Evolutionary conservation across 164 flowering plant genomes (phyloP), one percentile per base, ranked within the genome.

Genomic region (Warburgia ugandensis): DNA sequence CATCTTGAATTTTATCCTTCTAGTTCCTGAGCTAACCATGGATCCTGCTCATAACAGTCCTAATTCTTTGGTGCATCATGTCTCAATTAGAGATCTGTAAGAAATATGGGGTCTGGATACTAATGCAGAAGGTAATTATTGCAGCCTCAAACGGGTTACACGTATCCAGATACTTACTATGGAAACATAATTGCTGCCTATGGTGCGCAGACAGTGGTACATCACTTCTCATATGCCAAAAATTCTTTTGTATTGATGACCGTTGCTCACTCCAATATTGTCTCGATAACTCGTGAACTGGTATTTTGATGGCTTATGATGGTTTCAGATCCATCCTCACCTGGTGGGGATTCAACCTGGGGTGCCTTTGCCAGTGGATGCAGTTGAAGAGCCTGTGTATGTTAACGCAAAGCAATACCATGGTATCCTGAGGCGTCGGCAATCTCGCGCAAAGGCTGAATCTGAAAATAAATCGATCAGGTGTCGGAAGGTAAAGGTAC

Each of bases 151-250:
- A 68, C 76, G 14, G 73, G 77, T 48, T 89, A 81, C 59, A 84
- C 95, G 6, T 89, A 85, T 64, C 92, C 90, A 54, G 92, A 89
- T 68, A 95, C 97, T 11, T 89, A 85, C 67, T 85, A 81, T 50
- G 72, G 92, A 69, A 84, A 94, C 60, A 78, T 85, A 45, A 74
- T 89, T 75, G 81, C 95, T 58, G 80, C 91, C 25, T 89, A 76
- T 76, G 92, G 86, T 49, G 70, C 85, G 47, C 95, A 81, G 54
- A 81, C 84, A 36, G 76, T 80, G 97, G 97, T 89, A 83, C 41
- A 17, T 38, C 7, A 33, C 12, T 7, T 33, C 12, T 12, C 12
- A 33, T 33, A 7, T 33, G 7, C 7, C 26, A 29, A 11, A 5
- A 39, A 16, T 21, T 49, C 19, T 45, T 10, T 22, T 45, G 29